A percentile compares a stretch with the other conserved stretches of the same genome.
Conservation (phyloP, 805 yeast genomes). For the Torulaspora franciscae region DNA sequence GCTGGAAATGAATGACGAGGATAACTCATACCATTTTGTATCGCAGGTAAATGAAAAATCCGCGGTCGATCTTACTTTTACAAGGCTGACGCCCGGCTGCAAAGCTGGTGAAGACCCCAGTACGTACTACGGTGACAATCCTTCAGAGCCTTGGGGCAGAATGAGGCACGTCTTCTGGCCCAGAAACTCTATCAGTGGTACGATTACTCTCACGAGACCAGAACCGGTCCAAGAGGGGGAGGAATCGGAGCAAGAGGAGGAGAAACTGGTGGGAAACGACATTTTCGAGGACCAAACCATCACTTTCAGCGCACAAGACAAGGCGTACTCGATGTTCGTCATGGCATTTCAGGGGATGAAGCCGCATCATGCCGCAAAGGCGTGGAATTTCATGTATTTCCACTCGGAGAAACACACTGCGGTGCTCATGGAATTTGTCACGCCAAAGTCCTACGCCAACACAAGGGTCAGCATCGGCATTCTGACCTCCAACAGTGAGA, state of each 20-base stretch:
- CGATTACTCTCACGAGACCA: slow-evolving; percentile 42
- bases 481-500: slow-evolving; percentile 57
- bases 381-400: slow-evolving; percentile 92
- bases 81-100: slow-evolving; percentile 67
- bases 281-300: slow-evolving; percentile 23
- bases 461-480: slow-evolving; percentile 79
- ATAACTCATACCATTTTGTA: slow-evolving; percentile 48
- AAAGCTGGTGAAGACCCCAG: slow-evolving; percentile 87
- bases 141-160: slow-evolving; percentile 87
- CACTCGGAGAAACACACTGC: slow-evolving; percentile 72
- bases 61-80: slow-evolving; percentile 61
- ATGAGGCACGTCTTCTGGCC: slow-evolving; percentile 99
- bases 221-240: slow-evolving; percentile 15
- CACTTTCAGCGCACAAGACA: slow-evolving; percentile 24
- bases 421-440: slow-evolving; percentile 89
- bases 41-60: slow-evolving; percentile 67
- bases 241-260: slow-evolving; percentile 13
- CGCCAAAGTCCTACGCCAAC: slow-evolving; percentile 84
- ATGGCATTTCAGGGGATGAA: slow-evolving; percentile 99
- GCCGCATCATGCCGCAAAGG: slow-evolving; percentile 97
- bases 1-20: slow-evolving; percentile 55
- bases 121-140: slow-evolving; percentile 81
- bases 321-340: slow-evolving; percentile 67
- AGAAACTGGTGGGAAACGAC: background rate
- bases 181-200: slow-evolving; percentile 67